These are phyloP conservation scores for Gigaspora rosea DNA, from an alignment of 192 early-diverging fungal genomes.

Conservation along the genomic window DNA sequence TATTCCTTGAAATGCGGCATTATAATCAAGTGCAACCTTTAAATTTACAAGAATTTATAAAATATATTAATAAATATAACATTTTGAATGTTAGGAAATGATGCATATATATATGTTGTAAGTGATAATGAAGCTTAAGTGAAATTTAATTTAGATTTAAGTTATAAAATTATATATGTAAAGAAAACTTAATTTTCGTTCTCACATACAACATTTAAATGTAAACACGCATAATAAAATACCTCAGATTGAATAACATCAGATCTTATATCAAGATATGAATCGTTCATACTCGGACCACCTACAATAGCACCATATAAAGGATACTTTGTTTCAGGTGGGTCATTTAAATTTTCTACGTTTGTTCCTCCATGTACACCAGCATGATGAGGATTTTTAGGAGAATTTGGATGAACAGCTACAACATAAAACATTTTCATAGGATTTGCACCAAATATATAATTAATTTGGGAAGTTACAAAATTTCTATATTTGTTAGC, in stretches of 20 bases:
- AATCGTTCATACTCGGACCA: constrained; percentile 54
- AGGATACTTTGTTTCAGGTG: constrained; percentile 38
- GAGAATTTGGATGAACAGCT: constrained; percentile 15
- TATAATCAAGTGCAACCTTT: constrained; percentile 38
- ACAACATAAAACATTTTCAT: neutral
- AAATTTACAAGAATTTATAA: neutral
- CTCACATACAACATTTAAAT: too few relatives aligned
- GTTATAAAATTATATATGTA: too few relatives aligned
- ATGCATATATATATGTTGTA: neutral
- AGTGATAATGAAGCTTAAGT: neutral
- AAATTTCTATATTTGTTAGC: neutral
- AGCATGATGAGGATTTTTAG: constrained; percentile 58
- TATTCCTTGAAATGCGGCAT: constrained; percentile 55
- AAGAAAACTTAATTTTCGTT: too few relatives aligned
- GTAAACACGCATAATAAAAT: neutral
- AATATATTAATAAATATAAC: neutral
- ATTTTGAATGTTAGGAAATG: neutral
- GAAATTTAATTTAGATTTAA: too few relatives aligned
- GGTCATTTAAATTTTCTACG: constrained; percentile 39
- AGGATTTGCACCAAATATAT: neutral
- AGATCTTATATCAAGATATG: constrained; percentile 46
- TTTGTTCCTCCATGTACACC: constrained; percentile 52
- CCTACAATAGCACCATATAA: constrained; percentile 61
- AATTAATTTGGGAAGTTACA: neutral
- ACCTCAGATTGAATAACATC: constrained; percentile 56